phyloP scores from a whole-genome alignment of 768 basidiomycete genomes.

The Albatrellus ellisii region DNA sequence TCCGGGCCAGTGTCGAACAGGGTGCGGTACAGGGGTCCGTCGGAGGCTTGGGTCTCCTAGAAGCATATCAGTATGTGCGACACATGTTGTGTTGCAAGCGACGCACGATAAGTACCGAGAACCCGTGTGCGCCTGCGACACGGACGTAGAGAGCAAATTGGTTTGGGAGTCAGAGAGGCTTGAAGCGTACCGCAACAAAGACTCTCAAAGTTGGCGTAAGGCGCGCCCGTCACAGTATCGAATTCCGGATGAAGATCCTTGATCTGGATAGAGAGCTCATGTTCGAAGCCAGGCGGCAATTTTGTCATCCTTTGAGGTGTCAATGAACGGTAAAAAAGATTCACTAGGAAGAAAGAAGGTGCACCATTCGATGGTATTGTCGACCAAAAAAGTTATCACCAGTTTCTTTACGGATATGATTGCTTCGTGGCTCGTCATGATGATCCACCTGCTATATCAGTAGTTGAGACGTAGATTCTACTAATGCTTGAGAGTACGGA shows the following conservation, averaged over 20 bases:
- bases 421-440: too few relatives aligned
- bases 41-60: constrained; percentile 46
- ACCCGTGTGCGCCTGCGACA: constrained; percentile 62
- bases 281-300: constrained; percentile 64
- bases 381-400: constrained; percentile 20
- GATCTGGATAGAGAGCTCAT: constrained; percentile 57
- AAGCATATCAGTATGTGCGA: too few relatives aligned
- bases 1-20: constrained; percentile 85
- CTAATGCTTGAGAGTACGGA: too few relatives aligned
- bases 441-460: too few relatives aligned
- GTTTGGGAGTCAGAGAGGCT: background rate
- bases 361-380: constrained; percentile 27
- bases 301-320: constrained; percentile 50
- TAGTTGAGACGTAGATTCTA: too few relatives aligned
- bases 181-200: constrained; percentile 53
- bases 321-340: background rate
- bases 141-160: background rate
- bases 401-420: constrained; percentile 11
- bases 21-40: constrained; percentile 32
- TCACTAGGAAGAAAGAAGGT: background rate
- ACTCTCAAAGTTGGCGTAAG: constrained; percentile 57
- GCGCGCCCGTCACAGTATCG: constrained; percentile 37
- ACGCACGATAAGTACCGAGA: constrained; percentile 62
- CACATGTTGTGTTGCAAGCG: too few relatives aligned
- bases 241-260: constrained; percentile 29